Percentiles rank a stretch among this genome's conserved stretches.
Conservation (phyloP, 2,329 filamentous ascomycete genomes). For the Metarhizium guizhouense region DNA sequence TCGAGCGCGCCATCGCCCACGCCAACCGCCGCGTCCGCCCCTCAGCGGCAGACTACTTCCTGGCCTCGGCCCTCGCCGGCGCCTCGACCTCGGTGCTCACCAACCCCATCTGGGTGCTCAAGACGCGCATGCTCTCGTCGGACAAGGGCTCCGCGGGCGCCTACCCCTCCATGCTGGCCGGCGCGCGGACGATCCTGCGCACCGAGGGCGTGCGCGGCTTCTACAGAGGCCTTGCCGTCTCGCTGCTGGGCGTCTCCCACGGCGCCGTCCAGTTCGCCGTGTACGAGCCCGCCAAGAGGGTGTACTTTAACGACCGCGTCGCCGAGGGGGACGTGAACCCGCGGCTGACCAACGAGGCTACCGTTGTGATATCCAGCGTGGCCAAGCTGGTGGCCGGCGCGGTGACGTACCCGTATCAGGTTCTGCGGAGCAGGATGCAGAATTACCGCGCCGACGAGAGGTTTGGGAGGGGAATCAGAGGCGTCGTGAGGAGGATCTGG, state of each 20-base stretch:
- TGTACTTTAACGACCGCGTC: slow-evolving; percentile 35
- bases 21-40: slow-evolving; percentile 11
- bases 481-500: slow-evolving; percentile 69
- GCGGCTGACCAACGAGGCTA: slow-evolving; percentile 60
- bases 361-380: slow-evolving; percentile 67
- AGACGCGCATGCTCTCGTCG: slow-evolving; percentile 91
- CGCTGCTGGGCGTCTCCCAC: slow-evolving; percentile 79
- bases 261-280: slow-evolving; percentile 94
- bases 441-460: slow-evolving; percentile 71
- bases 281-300: slow-evolving; percentile 63
- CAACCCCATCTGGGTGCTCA: slow-evolving; percentile 96
- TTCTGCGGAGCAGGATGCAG: slow-evolving; percentile 80
- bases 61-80: slow-evolving; percentile 63
- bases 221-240: slow-evolving; percentile 78
- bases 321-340: neutral
- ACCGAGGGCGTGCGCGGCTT: slow-evolving; percentile 72
- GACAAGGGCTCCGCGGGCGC: slow-evolving; percentile 66
- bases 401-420: slow-evolving; percentile 90
- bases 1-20: slow-evolving; percentile 37
- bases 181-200: slow-evolving; percentile 55
- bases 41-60: slow-evolving; percentile 65
- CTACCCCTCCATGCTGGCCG: slow-evolving; percentile 69
- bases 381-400: slow-evolving; percentile 86
- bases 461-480: slow-evolving; percentile 62
- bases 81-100: slow-evolving; percentile 72